Percentiles rank a stretch among this genome's conserved stretches.
Conservation (phyloP, 2,329 filamentous ascomycete species). For the Ploettnerulaceae sp. region DNA sequence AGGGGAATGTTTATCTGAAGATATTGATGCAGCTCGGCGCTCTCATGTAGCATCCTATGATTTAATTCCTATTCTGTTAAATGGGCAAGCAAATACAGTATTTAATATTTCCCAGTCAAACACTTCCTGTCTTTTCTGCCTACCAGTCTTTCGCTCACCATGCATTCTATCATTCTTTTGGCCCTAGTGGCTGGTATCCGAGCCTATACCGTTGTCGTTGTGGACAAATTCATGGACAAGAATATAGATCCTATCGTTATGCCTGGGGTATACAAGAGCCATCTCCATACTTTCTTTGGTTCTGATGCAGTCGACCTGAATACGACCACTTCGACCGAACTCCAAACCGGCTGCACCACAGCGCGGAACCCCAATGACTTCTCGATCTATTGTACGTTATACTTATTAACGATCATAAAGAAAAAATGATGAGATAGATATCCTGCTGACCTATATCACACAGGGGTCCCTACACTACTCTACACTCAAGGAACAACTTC, state of each 20-base stretch:
- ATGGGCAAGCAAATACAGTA: too few relatives aligned
- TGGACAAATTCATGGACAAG: conserved; percentile 44
- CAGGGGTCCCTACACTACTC: conserved; percentile 41
- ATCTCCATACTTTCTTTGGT: conserved; percentile 43
- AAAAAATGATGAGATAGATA: neutral
- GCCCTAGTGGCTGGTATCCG: too few relatives aligned
- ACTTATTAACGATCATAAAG: neutral
- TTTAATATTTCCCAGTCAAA: too few relatives aligned
- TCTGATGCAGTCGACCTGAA: conserved; percentile 39
- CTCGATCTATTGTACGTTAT: conserved; percentile 41
- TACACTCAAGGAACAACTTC: conserved; percentile 33
- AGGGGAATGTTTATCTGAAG: too few relatives aligned
- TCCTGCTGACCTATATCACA: conserved; percentile 26
- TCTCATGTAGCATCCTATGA: too few relatives aligned
- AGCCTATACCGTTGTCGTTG: too few relatives aligned
- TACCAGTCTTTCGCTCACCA: too few relatives aligned
- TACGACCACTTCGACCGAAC: conserved; percentile 34
- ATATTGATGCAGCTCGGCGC: too few relatives aligned
- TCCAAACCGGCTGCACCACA: conserved; percentile 42
- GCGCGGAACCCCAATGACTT: conserved; percentile 44
- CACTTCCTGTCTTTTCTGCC: too few relatives aligned
- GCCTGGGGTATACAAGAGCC: conserved; percentile 38
- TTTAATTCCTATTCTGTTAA: too few relatives aligned
- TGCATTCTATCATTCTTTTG: too few relatives aligned
- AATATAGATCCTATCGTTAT: conserved; percentile 43